Evolutionary conservation across 2,329 filamentous ascomycete genomes (phyloP).

Genomic region (Myriosclerotinia curreyana): DNA sequence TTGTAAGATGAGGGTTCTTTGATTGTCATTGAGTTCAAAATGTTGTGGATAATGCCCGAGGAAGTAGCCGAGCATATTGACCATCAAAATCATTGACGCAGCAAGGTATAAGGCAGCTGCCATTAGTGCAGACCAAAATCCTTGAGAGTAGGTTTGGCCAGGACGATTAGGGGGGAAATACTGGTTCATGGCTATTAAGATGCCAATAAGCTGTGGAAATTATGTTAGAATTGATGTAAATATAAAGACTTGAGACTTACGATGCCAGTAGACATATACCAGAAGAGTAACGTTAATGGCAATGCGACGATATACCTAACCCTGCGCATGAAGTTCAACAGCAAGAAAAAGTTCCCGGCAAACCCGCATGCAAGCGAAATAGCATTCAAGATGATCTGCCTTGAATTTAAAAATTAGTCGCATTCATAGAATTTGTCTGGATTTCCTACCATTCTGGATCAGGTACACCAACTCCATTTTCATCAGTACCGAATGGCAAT

Average conservation of each 20-base stretch:
- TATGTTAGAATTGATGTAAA: conserved; percentile 14
- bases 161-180: conserved; percentile 48
- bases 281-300: conserved; percentile 64
- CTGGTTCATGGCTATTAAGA: conserved; percentile 55
- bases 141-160: conserved; percentile 59
- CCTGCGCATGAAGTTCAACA: conserved; percentile 66
- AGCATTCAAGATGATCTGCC: conserved; percentile 61
- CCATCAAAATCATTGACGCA: conserved; percentile 60
- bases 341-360: conserved; percentile 62
- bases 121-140: conserved; percentile 67
- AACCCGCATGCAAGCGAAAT: conserved; percentile 62
- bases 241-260: conserved; percentile 47
- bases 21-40: conserved; percentile 63
- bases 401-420: conserved; percentile 31
- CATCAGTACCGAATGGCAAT: conserved; percentile 46
- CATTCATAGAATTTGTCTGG: neutral
- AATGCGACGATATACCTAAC: conserved; percentile 66
- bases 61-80: conserved; percentile 69
- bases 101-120: conserved; percentile 61
- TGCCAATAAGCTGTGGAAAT: conserved; percentile 50
- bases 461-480: conserved; percentile 49
- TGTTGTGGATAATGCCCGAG: conserved; percentile 66
- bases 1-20: conserved; percentile 67
- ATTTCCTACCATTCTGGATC: conserved; percentile 59
- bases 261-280: conserved; percentile 60